Percentiles rank a stretch among this genome's conserved stretches.
phyloP scores from a whole-genome alignment of 148 eudicot genomes.

The Vaccinium darrowii region DNA sequence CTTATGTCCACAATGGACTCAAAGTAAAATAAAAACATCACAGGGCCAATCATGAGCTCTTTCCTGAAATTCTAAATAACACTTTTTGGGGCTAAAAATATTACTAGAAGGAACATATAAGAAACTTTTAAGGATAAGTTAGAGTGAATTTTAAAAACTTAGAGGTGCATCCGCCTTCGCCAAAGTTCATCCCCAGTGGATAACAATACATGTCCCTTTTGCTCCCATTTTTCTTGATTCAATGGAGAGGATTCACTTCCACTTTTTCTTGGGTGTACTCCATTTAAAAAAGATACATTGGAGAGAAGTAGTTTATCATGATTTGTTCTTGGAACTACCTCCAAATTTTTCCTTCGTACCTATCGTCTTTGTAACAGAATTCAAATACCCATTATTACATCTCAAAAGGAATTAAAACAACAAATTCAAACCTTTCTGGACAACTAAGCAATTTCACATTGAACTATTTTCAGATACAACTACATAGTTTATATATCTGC shows the following conservation, averaged over 20 bases:
- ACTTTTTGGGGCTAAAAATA: not conserved
- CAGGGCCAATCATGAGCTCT: not conserved
- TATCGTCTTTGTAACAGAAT: slow-evolving; percentile 3
- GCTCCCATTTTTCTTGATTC: too few relatives aligned
- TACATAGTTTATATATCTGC: not conserved
- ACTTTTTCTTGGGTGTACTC: not conserved
- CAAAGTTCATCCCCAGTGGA: not conserved
- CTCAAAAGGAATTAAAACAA: slow-evolving; percentile 1
- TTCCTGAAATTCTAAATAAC: too few relatives aligned
- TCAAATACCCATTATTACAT: slow-evolving; percentile 5
- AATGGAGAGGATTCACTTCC: too few relatives aligned
- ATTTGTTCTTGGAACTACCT: not conserved
- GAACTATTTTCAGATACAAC: not conserved
- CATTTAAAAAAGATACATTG: not conserved
- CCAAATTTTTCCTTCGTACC: not conserved
- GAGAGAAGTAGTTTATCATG: not conserved
- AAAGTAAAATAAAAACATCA: not conserved
- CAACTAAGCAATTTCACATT: slow-evolving; percentile 16
- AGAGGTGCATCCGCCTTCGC: too few relatives aligned
- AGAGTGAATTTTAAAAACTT: not conserved
- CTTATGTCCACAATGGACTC: too few relatives aligned
- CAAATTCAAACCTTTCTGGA: not conserved
- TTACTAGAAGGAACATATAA: not conserved
- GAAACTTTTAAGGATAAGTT: too few relatives aligned
- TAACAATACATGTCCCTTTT: not conserved